Evolutionary conservation across 2,329 filamentous ascomycete genomes (phyloP).

Genomic region (Dothidotthia symphoricarpi): DNA sequence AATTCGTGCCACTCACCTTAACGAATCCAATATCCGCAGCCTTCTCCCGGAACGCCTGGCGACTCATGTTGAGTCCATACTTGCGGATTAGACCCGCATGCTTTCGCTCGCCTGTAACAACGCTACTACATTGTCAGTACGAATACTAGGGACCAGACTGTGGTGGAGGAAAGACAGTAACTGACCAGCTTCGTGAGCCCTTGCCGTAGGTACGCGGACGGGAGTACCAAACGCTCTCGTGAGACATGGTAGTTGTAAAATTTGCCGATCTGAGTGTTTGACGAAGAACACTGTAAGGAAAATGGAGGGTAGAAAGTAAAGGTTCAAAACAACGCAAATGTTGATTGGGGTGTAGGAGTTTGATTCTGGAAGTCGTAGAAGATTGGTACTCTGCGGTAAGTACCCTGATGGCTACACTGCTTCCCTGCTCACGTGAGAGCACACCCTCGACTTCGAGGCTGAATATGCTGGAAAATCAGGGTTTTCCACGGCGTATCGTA

Average conservation of each 20-base stretch:
- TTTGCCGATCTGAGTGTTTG: too few species aligned
- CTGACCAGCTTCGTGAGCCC: constrained; percentile 83
- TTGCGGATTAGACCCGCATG: constrained; percentile 95
- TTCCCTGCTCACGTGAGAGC: too few species aligned
- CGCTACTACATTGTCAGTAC: constrained; percentile 9
- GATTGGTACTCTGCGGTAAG: too few species aligned
- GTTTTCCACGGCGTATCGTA: too few species aligned
- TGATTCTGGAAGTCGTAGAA: too few species aligned
- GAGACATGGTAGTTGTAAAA: constrained; percentile 22
- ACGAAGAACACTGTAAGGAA: too few species aligned
- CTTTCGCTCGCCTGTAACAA: constrained; percentile 31
- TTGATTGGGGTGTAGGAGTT: neutral
- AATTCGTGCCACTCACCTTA: constrained; percentile 51
- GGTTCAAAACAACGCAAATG: too few species aligned
- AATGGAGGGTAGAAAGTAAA: too few species aligned
- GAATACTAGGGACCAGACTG: neutral
- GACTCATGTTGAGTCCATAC: constrained; percentile 84
- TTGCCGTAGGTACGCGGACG: constrained; percentile 95
- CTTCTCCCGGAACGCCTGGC: constrained; percentile 68
- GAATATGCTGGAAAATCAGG: too few species aligned
- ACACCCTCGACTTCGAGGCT: too few species aligned
- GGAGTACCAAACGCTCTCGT: constrained; percentile 79
- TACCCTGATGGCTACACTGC: too few species aligned
- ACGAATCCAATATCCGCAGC: constrained; percentile 63
- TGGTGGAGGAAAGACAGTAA: neutral